These are phyloP conservation scores for Corylus americana DNA, from an alignment of 306 rosid species.

Conservation along the genomic window DNA sequence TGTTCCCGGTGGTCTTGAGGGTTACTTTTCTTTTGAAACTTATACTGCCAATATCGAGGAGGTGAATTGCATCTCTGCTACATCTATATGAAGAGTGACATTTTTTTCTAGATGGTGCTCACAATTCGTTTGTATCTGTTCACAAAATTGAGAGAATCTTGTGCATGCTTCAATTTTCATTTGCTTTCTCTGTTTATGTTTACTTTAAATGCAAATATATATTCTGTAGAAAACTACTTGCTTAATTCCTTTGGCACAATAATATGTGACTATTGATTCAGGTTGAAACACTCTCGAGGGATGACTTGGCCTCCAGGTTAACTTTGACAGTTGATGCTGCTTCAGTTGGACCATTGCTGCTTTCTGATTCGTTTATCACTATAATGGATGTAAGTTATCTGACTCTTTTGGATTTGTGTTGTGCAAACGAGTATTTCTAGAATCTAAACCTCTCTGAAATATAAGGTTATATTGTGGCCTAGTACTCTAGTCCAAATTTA, in stretches of 20 bases:
- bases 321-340: slow-evolving; percentile 85
- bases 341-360: slow-evolving; percentile 82
- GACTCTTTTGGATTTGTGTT: slow-evolving; percentile 19
- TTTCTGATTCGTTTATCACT: slow-evolving; percentile 83
- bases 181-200: neutral
- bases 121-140: neutral
- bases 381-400: slow-evolving; percentile 89
- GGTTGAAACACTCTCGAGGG: slow-evolving; percentile 95
- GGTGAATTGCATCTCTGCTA: neutral
- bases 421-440: slow-evolving; percentile 11
- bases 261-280: slow-evolving; percentile 30
- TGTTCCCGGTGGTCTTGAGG: neutral
- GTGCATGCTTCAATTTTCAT: neutral
- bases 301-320: slow-evolving; percentile 93
- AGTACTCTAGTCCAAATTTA: slow-evolving; percentile 9
- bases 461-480: neutral
- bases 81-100: neutral
- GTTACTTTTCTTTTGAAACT: neutral
- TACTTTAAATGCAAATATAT: neutral
- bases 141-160: neutral
- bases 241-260: slow-evolving; percentile 4
- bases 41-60: neutral
- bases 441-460: neutral
- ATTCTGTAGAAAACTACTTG: neutral
- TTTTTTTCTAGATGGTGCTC: neutral